Percentiles rank a stretch among this genome's conserved stretches.
phyloP scores from a whole-genome alignment of 1,284 basidiomycete species.

The Trichosporon ovoides region DNA sequence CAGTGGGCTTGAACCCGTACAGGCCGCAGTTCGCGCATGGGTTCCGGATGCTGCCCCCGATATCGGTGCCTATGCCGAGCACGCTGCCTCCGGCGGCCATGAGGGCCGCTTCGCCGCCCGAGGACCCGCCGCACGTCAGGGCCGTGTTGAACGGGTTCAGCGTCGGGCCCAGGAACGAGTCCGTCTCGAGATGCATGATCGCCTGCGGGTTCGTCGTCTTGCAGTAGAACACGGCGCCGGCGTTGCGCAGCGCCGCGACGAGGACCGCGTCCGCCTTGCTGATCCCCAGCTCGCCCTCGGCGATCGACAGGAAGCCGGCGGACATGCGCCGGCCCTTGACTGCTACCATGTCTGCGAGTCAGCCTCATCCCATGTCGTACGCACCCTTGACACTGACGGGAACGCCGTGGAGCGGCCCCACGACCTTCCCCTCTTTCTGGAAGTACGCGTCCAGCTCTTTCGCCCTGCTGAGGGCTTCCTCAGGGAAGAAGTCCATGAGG shows the following conservation, averaged over 20 bases:
- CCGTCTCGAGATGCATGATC: conserved; percentile 37
- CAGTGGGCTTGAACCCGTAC: conserved; percentile 43
- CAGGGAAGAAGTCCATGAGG: conserved; percentile 64
- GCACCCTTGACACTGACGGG: conserved; percentile 58
- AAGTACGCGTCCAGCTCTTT: conserved; percentile 57
- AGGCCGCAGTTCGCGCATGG: conserved; percentile 31
- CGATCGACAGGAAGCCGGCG: conserved; percentile 21
- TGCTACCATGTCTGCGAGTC: conserved; percentile 42
- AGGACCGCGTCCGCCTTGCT: conserved; percentile 12
- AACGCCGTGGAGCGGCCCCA: conserved; percentile 60
- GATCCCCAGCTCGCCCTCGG: conserved; percentile 12
- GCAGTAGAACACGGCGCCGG: conserved; percentile 30
- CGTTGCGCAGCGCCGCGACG: conserved; percentile 22
- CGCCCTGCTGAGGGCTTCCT: conserved; percentile 58
- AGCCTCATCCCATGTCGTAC: background rate
- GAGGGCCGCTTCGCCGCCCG: conserved; percentile 58
- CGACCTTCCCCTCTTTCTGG: conserved; percentile 51
- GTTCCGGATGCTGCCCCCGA: conserved; percentile 46
- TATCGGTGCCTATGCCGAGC: conserved; percentile 48
- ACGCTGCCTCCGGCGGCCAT: conserved; percentile 39
- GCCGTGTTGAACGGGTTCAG: conserved; percentile 53
- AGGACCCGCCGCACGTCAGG: conserved; percentile 57
- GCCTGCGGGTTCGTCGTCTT: conserved; percentile 30
- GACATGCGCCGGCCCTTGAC: conserved; percentile 41
- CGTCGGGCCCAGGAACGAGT: conserved; percentile 38